Percentiles rank a stretch among this genome's conserved stretches.
These are phyloP conservation scores for Aureobasidium zeae DNA, from an alignment of 2,329 filamentous ascomycete genomes.

Conservation along the genomic window DNA sequence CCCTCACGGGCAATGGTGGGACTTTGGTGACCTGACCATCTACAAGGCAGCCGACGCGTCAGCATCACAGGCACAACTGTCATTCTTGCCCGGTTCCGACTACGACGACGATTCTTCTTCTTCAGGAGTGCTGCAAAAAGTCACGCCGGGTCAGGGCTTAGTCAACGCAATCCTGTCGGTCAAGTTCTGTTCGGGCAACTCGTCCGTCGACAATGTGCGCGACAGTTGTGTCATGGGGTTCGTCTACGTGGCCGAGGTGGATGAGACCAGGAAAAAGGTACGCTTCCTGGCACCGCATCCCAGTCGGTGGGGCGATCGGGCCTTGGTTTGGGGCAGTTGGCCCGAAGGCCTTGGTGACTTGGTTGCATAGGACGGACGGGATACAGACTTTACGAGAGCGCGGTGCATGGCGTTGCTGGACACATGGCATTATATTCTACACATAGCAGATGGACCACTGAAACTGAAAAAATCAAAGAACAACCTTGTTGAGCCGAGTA, in stretches of 20 bases:
- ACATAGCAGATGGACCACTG: no score
- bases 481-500: no score
- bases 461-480: no score
- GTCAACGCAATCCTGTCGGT: slow-evolving; percentile 78
- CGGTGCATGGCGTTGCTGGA: slow-evolving; percentile 4
- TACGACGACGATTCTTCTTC: slow-evolving; percentile 37
- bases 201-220: slow-evolving; percentile 61
- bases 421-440: neutral
- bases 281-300: slow-evolving; percentile 77
- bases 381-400: slow-evolving; percentile 2
- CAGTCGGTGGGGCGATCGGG: slow-evolving; percentile 67
- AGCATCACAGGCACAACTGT: slow-evolving; percentile 19
- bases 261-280: slow-evolving; percentile 71
- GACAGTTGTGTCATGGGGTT: slow-evolving; percentile 85
- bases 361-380: slow-evolving; percentile 41
- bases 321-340: slow-evolving; percentile 77
- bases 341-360: slow-evolving; percentile 76
- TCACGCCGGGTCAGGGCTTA: slow-evolving; percentile 58
- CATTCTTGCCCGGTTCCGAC: slow-evolving; percentile 34
- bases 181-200: slow-evolving; percentile 58
- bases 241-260: slow-evolving; percentile 84
- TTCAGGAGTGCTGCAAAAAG: slow-evolving; percentile 32
- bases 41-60: slow-evolving; percentile 34
- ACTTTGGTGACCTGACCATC: slow-evolving; percentile 64
- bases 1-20: slow-evolving; percentile 76